Percentiles rank a stretch among this genome's conserved stretches.
phyloP scores from a whole-genome alignment of 805 yeast genomes.

The Metschnikowia kunwiensis region DNA sequence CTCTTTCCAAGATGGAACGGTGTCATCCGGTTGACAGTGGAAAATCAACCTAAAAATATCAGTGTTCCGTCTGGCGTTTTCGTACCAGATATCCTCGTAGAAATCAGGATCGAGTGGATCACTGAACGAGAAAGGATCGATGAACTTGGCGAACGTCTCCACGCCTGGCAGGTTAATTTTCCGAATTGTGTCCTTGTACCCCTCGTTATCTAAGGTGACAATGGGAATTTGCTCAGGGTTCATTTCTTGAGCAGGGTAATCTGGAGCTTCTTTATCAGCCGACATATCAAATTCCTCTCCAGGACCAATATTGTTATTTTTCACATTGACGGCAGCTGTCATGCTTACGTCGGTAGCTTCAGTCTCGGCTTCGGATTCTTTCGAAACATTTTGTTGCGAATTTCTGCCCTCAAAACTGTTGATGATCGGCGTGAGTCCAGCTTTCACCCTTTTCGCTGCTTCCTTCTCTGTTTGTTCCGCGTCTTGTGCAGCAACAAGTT shows the following conservation, averaged over 20 bases:
- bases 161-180: constrained; percentile 37
- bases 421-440: constrained; percentile 27
- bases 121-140: constrained; percentile 85
- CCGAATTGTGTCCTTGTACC: constrained; percentile 39
- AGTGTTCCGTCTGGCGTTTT: constrained; percentile 80
- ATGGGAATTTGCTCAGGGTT: constrained; percentile 23
- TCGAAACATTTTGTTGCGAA: background rate
- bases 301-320: constrained; percentile 6
- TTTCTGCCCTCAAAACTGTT: constrained; percentile 5
- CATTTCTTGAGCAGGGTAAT: constrained; percentile 22
- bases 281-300: constrained; percentile 19
- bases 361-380: background rate
- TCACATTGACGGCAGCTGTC: constrained; percentile 13
- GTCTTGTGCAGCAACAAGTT: constrained; percentile 57
- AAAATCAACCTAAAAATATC: constrained; percentile 77
- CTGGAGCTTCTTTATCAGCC: constrained; percentile 11
- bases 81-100: constrained; percentile 82
- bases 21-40: constrained; percentile 93
- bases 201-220: constrained; percentile 42
- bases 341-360: constrained; percentile 3
- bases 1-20: constrained; percentile 86
- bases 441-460: constrained; percentile 31
- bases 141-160: constrained; percentile 41
- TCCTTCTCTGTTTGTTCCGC: constrained; percentile 39
- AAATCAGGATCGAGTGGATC: constrained; percentile 86